phyloP scores from a whole-genome alignment of 176 grass and related monocot genomes.

The Dendrocalamus sinicus region DNA sequence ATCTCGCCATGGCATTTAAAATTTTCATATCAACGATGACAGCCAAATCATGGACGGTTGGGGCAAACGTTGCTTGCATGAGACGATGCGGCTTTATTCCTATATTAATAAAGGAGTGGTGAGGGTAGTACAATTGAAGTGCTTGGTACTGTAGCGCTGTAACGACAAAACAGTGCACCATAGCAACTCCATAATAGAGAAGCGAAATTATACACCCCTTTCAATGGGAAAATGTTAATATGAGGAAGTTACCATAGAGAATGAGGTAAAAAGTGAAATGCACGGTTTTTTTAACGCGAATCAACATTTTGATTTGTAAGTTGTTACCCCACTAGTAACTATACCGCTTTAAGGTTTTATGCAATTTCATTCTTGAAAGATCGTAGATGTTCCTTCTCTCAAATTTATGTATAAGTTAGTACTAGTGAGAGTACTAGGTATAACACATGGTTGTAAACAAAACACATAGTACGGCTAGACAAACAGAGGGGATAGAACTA shows the following conservation, averaged over 20 bases:
- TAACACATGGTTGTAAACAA: too few species aligned
- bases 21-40: not conserved
- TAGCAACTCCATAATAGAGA: slow-evolving; percentile 18
- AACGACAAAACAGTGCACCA: slow-evolving; percentile 7
- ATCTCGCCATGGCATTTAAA: not conserved
- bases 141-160: slow-evolving; percentile 6
- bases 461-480: too few species aligned
- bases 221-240: not conserved
- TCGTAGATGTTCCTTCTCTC: not conserved
- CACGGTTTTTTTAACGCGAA: not conserved
- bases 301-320: not conserved
- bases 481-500: too few species aligned
- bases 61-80: slow-evolving; percentile 22
- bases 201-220: not conserved
- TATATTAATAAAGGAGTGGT: slow-evolving; percentile 20
- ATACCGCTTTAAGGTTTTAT: not conserved
- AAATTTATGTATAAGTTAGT: too few species aligned
- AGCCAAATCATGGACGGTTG: not conserved
- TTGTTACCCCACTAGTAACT: not conserved
- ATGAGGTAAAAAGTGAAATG: not conserved
- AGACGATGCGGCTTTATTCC: slow-evolving; percentile 23
- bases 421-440: too few species aligned
- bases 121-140: slow-evolving; percentile 14
- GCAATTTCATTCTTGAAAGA: not conserved
- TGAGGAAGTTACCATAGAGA: not conserved